These are phyloP conservation scores for Dovyalis caffra DNA, from an alignment of 345 rosid species.

Conservation along the genomic window DNA sequence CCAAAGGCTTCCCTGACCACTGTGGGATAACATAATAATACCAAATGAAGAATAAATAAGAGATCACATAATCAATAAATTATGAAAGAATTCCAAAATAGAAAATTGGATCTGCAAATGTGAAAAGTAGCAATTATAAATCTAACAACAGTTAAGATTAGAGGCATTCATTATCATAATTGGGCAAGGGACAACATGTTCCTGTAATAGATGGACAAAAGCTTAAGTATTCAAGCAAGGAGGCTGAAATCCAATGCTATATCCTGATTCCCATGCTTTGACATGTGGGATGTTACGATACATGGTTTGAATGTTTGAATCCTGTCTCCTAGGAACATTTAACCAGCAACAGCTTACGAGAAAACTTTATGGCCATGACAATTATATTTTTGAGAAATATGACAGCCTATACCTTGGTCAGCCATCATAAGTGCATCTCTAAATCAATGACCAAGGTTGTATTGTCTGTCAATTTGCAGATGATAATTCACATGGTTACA, in stretches of 20 bases:
- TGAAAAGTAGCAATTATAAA: background rate
- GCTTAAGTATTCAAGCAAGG: too few relatives aligned
- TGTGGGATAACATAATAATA: slow-evolving; percentile 26
- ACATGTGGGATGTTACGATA: too few relatives aligned
- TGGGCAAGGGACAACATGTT: too few relatives aligned
- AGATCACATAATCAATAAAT: background rate
- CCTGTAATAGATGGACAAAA: too few relatives aligned
- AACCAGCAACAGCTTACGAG: too few relatives aligned
- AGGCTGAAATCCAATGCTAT: too few relatives aligned
- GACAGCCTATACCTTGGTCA: background rate
- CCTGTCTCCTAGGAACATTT: too few relatives aligned
- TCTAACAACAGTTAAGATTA: background rate
- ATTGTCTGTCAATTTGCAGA: background rate
- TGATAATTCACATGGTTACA: background rate
- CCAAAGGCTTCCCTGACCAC: slow-evolving; percentile 97
- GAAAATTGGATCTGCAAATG: background rate
- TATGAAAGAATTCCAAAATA: background rate
- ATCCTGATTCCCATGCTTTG: too few relatives aligned
- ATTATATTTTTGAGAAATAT: too few relatives aligned
- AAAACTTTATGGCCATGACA: too few relatives aligned
- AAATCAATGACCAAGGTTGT: background rate
- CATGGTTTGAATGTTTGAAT: too few relatives aligned
- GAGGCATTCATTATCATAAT: background rate
- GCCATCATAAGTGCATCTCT: background rate
- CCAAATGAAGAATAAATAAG: background rate